A percentile compares a stretch with the other conserved stretches of the same genome.
These are phyloP conservation scores for Saururus chinensis DNA, from an alignment of 164 flowering plant genomes.

Conservation along the genomic window DNA sequence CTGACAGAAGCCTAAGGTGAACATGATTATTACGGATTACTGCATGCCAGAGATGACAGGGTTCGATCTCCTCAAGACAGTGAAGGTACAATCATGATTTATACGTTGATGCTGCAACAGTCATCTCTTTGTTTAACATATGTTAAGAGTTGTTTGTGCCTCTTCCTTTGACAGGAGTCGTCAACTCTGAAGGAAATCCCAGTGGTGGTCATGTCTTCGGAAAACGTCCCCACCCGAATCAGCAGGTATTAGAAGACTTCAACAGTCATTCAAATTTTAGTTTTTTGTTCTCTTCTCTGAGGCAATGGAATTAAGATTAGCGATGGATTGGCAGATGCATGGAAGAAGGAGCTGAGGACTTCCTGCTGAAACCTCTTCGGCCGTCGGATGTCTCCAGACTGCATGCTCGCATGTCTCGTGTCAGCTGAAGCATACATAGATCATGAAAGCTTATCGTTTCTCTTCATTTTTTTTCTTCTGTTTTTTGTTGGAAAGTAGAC, in stretches of 20 bases:
- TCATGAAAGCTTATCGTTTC: no score
- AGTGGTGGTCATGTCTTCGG: constrained; percentile 71
- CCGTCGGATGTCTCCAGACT: constrained; percentile 14
- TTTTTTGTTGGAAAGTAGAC: no score
- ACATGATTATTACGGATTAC: constrained; percentile 42
- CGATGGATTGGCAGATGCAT: constrained; percentile 33
- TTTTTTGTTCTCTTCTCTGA: background rate
- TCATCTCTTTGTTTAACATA: no score
- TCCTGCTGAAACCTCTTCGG: constrained; percentile 60
- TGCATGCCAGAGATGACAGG: constrained; percentile 54
- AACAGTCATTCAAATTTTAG: background rate
- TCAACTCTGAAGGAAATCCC: constrained; percentile 51
- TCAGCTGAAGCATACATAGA: no score
- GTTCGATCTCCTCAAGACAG: constrained; percentile 32
- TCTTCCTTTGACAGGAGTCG: constrained; percentile 38
- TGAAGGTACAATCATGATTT: constrained; percentile 22
- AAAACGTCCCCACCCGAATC: constrained; percentile 57
- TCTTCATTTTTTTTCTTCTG: no score
- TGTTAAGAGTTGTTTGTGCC: background rate
- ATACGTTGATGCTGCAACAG: no score
- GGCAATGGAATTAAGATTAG: background rate
- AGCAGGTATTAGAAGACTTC: constrained; percentile 24
- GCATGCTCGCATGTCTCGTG: background rate
- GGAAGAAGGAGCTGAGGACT: constrained; percentile 71
- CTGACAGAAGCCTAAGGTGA: constrained; percentile 26